Evolutionary conservation across 2,329 filamentous ascomycete species (phyloP), one percentile per base, ranked within the genome.

Genomic region (Neopestalotiopsis sp.): DNA sequence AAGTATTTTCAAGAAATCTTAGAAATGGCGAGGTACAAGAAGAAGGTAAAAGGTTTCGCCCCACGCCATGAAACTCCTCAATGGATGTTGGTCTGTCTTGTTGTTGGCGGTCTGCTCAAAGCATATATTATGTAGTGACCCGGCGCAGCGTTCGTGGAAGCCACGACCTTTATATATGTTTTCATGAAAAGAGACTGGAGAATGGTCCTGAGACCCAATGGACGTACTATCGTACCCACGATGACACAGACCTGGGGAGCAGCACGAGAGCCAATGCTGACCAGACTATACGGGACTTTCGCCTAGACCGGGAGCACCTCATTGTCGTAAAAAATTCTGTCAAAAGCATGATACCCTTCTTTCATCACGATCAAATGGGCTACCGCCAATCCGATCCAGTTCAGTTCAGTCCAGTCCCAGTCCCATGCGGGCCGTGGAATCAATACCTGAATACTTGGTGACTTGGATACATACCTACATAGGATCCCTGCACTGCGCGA

Each of bases 281-380:
- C 52, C 52, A 57, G 52, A 57, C 52, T 57, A 57, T 28, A 63
- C 34, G 30, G 30, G 20, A 52, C 45, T 52, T 52, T 52, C n/a
- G 45, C 56, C 52, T 49, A 59, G 32, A 38, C 40, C 32, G 24
- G 38, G 40, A 67, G 66, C 65, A 67, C 65, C 65, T 67, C 56
- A 67, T 60, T 20, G 49, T 24, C 17, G 30, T 57, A 34, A 34
- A 67, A 67, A 67, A 67, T 52, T 67, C 58, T 63, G 65, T 62
- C 66, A 62, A 67, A 38, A 62, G 66, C 66, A 67, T 67, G 66
- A 67, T 67, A 49, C 45, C 34, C 34, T 38, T 24, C 63, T 49
- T 49, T 49, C 24, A 52, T 67, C 65, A 67, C 65, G 65, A 52
- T 52, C 34, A 28, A 28, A 66, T 57, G 42, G 34, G 49, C 45